phyloP scores from a whole-genome alignment of 495 filamentous ascomycete species.

The Penicillium fimorum region DNA sequence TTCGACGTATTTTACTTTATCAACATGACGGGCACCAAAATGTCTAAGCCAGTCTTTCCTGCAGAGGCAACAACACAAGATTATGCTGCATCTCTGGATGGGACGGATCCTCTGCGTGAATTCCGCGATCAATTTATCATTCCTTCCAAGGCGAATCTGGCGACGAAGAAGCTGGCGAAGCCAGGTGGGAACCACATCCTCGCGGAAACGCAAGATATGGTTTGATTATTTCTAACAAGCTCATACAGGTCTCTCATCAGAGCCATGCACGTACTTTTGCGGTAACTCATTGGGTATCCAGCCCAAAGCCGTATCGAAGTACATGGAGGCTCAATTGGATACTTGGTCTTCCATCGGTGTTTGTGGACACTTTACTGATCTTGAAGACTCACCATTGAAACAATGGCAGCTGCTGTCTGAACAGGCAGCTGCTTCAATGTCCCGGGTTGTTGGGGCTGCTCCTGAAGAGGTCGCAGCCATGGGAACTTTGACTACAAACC shows the following conservation, averaged over 20 bases:
- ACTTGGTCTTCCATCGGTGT: slow-evolving; percentile 93
- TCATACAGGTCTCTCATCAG: slow-evolving; percentile 37
- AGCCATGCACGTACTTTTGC: slow-evolving; percentile 77
- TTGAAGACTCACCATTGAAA: slow-evolving; percentile 69
- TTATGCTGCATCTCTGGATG: slow-evolving; percentile 66
- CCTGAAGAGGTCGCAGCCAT: slow-evolving; percentile 83
- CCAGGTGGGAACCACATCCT: slow-evolving; percentile 29
- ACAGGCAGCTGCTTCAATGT: slow-evolving; percentile 67
- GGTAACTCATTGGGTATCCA: slow-evolving; percentile 95
- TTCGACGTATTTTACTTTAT: slow-evolving; percentile 5
- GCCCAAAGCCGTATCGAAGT: slow-evolving; percentile 67
- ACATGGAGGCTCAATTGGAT: slow-evolving; percentile 73
- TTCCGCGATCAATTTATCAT: slow-evolving; percentile 79
- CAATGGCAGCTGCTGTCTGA: slow-evolving; percentile 79
- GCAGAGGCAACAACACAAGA: slow-evolving; percentile 41
- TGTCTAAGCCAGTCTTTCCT: slow-evolving; percentile 35
- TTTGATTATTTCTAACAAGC: slow-evolving; percentile 13
- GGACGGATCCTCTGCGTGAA: slow-evolving; percentile 61
- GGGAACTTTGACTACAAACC: slow-evolving; percentile 88
- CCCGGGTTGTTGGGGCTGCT: slow-evolving; percentile 77
- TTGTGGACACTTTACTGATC: slow-evolving; percentile 80
- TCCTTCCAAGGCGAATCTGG: slow-evolving; percentile 76
- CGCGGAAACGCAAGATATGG: neutral
- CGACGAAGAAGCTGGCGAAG: slow-evolving; percentile 59
- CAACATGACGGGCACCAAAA: slow-evolving; percentile 18